These are phyloP conservation scores for Forsythia suspensa DNA, from an alignment of 257 asterid species.

Conservation along the genomic window DNA sequence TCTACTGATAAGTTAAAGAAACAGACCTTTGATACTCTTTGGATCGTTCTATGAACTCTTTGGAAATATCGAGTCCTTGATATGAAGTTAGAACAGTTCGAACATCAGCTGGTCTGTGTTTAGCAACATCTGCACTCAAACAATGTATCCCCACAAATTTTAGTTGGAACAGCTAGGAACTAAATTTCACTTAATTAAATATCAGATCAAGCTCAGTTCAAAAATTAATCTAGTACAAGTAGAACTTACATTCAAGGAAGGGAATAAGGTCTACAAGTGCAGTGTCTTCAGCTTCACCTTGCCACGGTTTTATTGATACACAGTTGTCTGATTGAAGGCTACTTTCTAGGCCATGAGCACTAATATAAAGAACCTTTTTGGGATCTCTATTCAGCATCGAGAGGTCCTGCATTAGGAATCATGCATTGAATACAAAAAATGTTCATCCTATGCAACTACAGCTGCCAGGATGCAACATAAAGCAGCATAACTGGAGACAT, in stretches of 20 bases:
- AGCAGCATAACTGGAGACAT: background rate
- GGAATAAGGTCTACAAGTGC: constrained; percentile 83
- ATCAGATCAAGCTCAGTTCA: no score
- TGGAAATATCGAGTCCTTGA: constrained; percentile 75
- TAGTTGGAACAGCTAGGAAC: background rate
- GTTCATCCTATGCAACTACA: background rate
- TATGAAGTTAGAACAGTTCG: constrained; percentile 82
- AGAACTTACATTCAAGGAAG: constrained; percentile 83
- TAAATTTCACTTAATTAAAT: constrained; percentile 13
- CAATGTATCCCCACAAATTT: constrained; percentile 6
- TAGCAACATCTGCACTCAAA: constrained; percentile 72
- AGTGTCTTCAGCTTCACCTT: constrained; percentile 85
- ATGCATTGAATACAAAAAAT: background rate
- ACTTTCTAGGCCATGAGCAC: constrained; percentile 76
- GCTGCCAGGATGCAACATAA: background rate
- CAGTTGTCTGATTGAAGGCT: constrained; percentile 84
- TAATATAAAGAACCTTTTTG: constrained; percentile 60
- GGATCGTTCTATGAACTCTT: constrained; percentile 86
- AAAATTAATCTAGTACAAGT: background rate
- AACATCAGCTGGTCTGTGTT: constrained; percentile 71
- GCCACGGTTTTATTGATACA: constrained; percentile 67
- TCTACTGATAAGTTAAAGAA: background rate
- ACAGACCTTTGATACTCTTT: constrained; percentile 68
- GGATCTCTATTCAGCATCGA: constrained; percentile 89
- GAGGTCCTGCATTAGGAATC: constrained; percentile 69